These are phyloP conservation scores for Knoxdaviesia capensis DNA, from an alignment of 2,329 filamentous ascomycete genomes.

Conservation along the genomic window DNA sequence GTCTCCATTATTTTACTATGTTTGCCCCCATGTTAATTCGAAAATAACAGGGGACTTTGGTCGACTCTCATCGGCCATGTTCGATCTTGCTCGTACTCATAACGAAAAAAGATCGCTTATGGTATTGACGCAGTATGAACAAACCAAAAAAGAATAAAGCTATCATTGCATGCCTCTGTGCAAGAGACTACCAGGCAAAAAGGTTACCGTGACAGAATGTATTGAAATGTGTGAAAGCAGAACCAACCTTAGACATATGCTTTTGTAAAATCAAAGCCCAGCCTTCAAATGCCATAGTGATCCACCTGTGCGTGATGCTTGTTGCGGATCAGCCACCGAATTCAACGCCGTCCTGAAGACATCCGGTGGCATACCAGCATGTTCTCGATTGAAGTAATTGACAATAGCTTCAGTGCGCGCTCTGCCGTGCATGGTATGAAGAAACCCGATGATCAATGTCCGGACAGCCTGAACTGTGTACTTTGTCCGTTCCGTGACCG, in stretches of 20 bases:
- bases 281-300: conserved; percentile 30
- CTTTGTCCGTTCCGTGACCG: no score
- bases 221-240: background rate
- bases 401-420: conserved; percentile 38
- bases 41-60: conserved; percentile 11
- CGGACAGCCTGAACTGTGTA: background rate
- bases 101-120: background rate
- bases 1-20: conserved; percentile 35
- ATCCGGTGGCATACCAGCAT: background rate
- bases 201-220: background rate
- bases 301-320: conserved; percentile 28
- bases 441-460: conserved; percentile 27
- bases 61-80: background rate
- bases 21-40: conserved; percentile 11
- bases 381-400: conserved; percentile 2
- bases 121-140: background rate
- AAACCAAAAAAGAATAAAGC: background rate
- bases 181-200: background rate
- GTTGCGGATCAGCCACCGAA: conserved; percentile 52
- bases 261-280: background rate
- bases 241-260: background rate
- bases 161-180: background rate
- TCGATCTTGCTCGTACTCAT: background rate
- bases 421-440: conserved; percentile 55
- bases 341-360: conserved; percentile 62